phyloP scores from a whole-genome alignment of 345 rosid genomes.

The Acer saccharum region DNA sequence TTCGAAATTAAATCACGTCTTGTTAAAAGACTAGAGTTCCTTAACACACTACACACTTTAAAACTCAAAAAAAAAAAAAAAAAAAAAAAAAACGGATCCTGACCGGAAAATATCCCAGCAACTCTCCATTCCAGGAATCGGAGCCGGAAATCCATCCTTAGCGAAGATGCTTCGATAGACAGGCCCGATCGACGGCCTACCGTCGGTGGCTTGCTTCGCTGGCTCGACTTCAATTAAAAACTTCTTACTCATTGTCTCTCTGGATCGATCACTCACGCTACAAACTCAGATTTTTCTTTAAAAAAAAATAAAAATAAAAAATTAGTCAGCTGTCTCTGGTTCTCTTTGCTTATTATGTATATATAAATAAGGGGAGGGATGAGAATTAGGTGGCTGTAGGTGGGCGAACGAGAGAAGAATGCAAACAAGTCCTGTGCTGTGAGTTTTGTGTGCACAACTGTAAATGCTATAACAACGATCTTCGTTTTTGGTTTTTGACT shows the following conservation, averaged over 20 bases:
- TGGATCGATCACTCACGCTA: neutral
- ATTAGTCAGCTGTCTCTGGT: neutral
- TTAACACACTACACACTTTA: no score
- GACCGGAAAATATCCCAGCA: slow-evolving; percentile 99
- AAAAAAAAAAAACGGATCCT: slow-evolving; percentile 4
- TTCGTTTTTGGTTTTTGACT: slow-evolving; percentile 11
- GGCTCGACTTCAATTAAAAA: slow-evolving; percentile 75
- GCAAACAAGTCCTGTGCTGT: neutral
- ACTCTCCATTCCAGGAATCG: slow-evolving; percentile 68
- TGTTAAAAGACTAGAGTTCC: no score
- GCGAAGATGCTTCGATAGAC: slow-evolving; percentile 81
- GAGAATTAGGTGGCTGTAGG: slow-evolving; percentile 7
- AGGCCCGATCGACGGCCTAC: slow-evolving; percentile 84
- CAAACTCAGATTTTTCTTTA: neutral
- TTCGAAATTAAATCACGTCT: neutral
- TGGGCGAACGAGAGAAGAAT: neutral
- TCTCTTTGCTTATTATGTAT: neutral
- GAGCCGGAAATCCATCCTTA: slow-evolving; percentile 75
- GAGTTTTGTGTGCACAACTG: no score
- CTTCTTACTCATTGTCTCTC: slow-evolving; percentile 24
- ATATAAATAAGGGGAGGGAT: no score
- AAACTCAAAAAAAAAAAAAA: no score
- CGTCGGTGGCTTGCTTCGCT: slow-evolving; percentile 60
- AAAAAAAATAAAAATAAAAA: no score
- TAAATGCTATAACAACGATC: neutral